Base-by-base conservation (phyloP, 2,329 filamentous ascomycete genomes). In the Ophiocordyceps camponoti-leonardi region DNA sequence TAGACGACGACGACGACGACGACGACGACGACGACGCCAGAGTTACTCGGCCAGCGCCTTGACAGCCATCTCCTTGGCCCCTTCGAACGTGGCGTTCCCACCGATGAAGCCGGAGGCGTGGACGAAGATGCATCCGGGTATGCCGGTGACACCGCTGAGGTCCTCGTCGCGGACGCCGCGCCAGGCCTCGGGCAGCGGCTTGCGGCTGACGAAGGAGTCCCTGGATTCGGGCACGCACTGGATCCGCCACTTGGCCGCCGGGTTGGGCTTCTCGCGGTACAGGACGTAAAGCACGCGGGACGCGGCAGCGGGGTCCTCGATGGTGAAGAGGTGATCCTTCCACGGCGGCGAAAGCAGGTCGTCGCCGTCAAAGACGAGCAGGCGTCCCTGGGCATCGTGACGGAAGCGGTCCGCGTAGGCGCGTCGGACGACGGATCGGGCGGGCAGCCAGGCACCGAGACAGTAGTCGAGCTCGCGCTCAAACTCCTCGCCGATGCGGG, bases 51-150 rank as follows among this genome's bases (percentile, higher is more conserved):
- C 75, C 50, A 86, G 66, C 2, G 83, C 82, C 70, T 83, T 86
- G 61, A 73, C 66, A 5, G 88, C 87, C 86, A 96, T 94, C 47
- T 79, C 77, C 60, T 86, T 74, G 23, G 79, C 88, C 28, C 92
- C 92, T 49, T 94, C 86, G 56, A 84, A 92, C 0, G 83, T 93
- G 71, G 84, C 82, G 65, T 95, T 93, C 2, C 92, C 92, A 18
- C 92, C 92, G 58, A 96, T 96, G 66, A 98, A 98, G 26, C 92
- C 92, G 45, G 83, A 81, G 4, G 88, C 88, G 61, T 98, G 92
- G 28, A 95, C 83, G 61, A 98, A 98, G 26, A 98, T 81, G 50
- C 85, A 81, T 7, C 88, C 86, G 6, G 69, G 67, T 26, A 86
- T 69, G 33, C 80, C 79, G 22, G 74, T 67, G 16, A 87, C 71